A percentile compares a stretch with the other conserved stretches of the same genome.
These are phyloP conservation scores for Pichia occidentalis DNA, from an alignment of 805 yeast genomes.

Conservation along the genomic window DNA sequence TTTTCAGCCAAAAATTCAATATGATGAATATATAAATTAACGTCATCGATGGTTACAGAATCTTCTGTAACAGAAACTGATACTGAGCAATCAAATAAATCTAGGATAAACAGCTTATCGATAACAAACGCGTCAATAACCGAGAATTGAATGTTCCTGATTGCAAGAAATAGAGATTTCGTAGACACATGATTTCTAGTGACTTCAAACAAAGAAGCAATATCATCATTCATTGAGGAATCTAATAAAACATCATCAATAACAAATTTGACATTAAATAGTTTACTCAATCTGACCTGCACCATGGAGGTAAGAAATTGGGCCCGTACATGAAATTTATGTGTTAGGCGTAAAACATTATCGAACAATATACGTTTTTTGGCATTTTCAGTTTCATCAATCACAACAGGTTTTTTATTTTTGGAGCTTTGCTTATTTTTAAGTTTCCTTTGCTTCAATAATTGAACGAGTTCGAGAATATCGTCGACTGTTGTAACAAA, in stretches of 20 bases:
- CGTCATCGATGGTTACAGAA: conserved; percentile 7
- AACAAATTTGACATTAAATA: conserved; percentile 11
- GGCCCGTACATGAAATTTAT: conserved; percentile 20
- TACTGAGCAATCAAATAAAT: conserved; percentile 14
- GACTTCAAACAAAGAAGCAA: conserved; percentile 20
- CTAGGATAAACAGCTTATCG: conserved; percentile 16
- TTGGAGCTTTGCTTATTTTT: background rate
- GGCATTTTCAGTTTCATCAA: background rate
- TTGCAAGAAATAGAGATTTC: conserved; percentile 16
- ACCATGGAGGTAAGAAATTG: conserved; percentile 22
- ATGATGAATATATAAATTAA: conserved; percentile 5
- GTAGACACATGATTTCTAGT: conserved; percentile 9
- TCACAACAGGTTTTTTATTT: background rate
- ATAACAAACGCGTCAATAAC: conserved; percentile 11
- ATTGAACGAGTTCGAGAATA: background rate
- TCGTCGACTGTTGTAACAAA: conserved; percentile 17
- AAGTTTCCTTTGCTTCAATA: background rate
- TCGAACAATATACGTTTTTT: background rate
- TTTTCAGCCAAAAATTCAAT: conserved; percentile 12
- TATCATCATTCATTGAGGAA: conserved; percentile 22
- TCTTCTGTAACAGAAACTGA: conserved; percentile 12
- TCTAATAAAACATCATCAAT: conserved; percentile 25
- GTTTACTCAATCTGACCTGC: conserved; percentile 13
- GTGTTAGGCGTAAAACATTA: conserved; percentile 14
- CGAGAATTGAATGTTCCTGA: conserved; percentile 21